Conservation (phyloP, 2,329 filamentous ascomycete genomes). For the Fusarium sp. region DNA sequence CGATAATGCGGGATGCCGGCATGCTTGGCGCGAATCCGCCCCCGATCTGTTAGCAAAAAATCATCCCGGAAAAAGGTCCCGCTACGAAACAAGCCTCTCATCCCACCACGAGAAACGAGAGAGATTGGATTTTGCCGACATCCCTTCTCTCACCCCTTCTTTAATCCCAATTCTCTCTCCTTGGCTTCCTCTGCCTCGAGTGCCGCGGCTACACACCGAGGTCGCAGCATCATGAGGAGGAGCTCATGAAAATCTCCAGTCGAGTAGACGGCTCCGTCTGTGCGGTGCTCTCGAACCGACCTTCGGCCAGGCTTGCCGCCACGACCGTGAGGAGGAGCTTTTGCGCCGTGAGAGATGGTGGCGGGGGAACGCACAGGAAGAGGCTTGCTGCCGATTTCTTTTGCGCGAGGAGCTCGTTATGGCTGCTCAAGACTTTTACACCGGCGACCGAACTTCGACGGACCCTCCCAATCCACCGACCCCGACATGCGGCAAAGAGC, state of each 20-base stretch:
- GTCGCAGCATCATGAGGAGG: constrained; percentile 56
- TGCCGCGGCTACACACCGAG: constrained; percentile 25
- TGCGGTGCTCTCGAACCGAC: constrained; percentile 60
- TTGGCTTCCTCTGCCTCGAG: background rate
- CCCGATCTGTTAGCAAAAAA: constrained; percentile 38
- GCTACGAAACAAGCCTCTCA: constrained; percentile 34
- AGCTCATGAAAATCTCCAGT: constrained; percentile 67
- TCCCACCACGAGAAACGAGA: constrained; percentile 35
- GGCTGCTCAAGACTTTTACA: constrained; percentile 55
- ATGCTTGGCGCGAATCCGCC: constrained; percentile 35
- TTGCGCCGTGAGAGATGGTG: constrained; percentile 34
- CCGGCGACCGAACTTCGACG: constrained; percentile 39
- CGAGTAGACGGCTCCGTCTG: constrained; percentile 68
- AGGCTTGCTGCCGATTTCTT: constrained; percentile 22
- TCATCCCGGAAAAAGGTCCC: constrained; percentile 36
- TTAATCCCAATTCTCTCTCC: background rate
- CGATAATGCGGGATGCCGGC: constrained; percentile 35
- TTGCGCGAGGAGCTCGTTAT: constrained; percentile 49
- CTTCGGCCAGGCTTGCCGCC: constrained; percentile 45
- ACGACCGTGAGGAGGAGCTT: constrained; percentile 42
- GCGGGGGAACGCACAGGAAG: constrained; percentile 24
- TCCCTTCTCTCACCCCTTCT: constrained; percentile 27
- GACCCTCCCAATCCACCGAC: constrained; percentile 17
- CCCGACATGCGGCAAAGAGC: constrained; percentile 34
- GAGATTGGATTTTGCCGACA: constrained; percentile 33